These are phyloP conservation scores for Botryosphaeria dothidea DNA, from an alignment of 2,329 filamentous ascomycete genomes.

Conservation along the genomic window DNA sequence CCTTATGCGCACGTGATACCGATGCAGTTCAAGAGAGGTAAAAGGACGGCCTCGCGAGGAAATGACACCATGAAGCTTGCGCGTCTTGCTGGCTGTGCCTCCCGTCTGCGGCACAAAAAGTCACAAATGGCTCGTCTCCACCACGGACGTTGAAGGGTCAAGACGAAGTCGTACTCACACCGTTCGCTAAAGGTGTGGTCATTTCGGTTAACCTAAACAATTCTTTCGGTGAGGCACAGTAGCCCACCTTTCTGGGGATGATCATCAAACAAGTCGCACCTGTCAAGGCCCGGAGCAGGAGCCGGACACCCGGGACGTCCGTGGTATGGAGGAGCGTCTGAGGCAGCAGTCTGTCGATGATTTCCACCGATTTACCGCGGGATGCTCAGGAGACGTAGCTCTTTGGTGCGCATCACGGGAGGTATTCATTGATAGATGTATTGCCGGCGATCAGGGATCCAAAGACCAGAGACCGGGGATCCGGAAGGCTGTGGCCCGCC, in stretches of 20 bases:
- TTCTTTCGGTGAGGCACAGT: conserved; percentile 6
- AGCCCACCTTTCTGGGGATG: not conserved
- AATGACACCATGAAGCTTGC: not conserved
- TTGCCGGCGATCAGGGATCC: conserved; percentile 13
- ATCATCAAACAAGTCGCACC: not conserved
- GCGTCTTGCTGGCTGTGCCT: too few species aligned
- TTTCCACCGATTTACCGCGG: not conserved
- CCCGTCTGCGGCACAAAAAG: not conserved
- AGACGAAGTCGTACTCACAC: not conserved
- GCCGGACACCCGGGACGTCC: not conserved
- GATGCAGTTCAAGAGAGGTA: too few species aligned
- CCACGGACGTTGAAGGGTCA: not conserved
- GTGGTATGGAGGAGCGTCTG: not conserved
- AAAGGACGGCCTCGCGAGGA: too few species aligned
- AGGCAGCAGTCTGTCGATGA: not conserved
- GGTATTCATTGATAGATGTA: not conserved
- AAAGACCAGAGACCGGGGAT: conserved; percentile 9
- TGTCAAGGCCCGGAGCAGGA: not conserved
- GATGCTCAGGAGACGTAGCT: not conserved
- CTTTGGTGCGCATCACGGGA: not conserved
- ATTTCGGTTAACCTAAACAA: conserved; percentile 1
- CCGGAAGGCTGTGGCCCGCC: not conserved
- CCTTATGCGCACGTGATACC: too few species aligned
- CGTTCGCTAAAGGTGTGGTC: conserved; percentile 8
- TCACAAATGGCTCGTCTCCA: not conserved